A percentile compares a stretch with the other conserved stretches of the same genome.
phyloP scores from a whole-genome alignment of 2,329 filamentous ascomycete genomes.

The Fusarium pseudonygamai region DNA sequence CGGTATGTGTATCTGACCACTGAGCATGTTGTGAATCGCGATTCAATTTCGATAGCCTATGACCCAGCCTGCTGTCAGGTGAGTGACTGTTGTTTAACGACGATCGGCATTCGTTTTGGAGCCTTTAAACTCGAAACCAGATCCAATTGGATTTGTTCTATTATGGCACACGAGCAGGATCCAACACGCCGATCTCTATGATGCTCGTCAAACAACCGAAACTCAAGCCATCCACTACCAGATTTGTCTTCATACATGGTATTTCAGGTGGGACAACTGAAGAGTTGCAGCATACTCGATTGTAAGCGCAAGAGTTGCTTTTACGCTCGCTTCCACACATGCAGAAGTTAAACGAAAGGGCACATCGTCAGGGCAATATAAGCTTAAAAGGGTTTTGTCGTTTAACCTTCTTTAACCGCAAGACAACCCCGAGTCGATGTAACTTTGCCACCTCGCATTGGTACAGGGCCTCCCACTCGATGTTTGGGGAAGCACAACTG shows the following conservation, averaged over 20 bases:
- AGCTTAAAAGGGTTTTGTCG: constrained; percentile 39
- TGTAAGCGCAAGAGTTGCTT: not conserved
- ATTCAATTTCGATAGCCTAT: constrained; percentile 5
- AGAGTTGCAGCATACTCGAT: not conserved
- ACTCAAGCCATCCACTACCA: constrained; percentile 3
- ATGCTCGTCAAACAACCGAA: not conserved
- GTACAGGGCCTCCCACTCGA: not conserved
- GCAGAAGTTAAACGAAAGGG: constrained; percentile 4
- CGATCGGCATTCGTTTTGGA: not conserved
- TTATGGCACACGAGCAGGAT: constrained; percentile 18
- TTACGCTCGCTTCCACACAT: constrained; percentile 15
- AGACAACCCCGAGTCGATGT: constrained; percentile 26
- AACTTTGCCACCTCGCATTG: not conserved
- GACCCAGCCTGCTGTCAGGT: constrained; percentile 9
- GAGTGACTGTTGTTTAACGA: not conserved
- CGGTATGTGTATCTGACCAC: not conserved
- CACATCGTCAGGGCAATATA: constrained; percentile 37
- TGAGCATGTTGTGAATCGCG: constrained; percentile 17
- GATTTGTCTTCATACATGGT: constrained; percentile 5
- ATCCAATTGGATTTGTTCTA: not conserved
- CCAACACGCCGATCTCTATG: not conserved
- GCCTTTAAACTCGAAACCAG: not conserved
- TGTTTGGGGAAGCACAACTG: constrained; percentile 20
- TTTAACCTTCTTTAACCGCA: constrained; percentile 8
- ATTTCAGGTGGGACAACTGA: constrained; percentile 16